These are phyloP conservation scores for Flaveria trinervia DNA, from an alignment of 129 eudicot species.

Conservation along the genomic window DNA sequence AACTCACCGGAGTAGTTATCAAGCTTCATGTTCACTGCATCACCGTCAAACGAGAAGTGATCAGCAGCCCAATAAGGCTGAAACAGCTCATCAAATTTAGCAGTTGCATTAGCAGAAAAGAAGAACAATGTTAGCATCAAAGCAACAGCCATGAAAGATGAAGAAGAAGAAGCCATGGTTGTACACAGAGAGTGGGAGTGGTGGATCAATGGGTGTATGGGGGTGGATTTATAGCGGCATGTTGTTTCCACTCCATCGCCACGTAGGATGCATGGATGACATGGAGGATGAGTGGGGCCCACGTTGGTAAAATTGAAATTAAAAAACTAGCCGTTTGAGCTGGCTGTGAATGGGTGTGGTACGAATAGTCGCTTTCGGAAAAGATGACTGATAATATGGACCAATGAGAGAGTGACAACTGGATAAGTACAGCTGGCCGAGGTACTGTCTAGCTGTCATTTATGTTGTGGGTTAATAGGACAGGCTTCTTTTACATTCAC, in stretches of 20 bases:
- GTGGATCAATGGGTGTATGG: background rate
- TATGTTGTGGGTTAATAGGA: conserved; percentile 42
- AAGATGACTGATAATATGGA: conserved; percentile 11
- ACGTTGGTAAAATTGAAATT: conserved; percentile 12
- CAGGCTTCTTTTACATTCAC: conserved; percentile 33
- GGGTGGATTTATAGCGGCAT: conserved; percentile 30
- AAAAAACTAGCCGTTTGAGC: conserved; percentile 58
- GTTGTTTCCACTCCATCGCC: conserved; percentile 31
- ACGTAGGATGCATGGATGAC: conserved; percentile 34
- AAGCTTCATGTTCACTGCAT: conserved; percentile 77
- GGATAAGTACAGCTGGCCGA: conserved; percentile 52
- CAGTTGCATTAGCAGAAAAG: conserved; percentile 29
- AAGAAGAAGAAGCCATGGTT: conserved; percentile 21
- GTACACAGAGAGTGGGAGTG: background rate
- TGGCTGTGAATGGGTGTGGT: conserved; percentile 40
- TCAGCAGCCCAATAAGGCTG: conserved; percentile 88
- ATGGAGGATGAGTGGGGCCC: conserved; percentile 24
- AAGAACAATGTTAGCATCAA: conserved; percentile 11
- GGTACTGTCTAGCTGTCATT: conserved; percentile 46
- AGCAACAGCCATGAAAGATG: background rate
- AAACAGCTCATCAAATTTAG: conserved; percentile 69
- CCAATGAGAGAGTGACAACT: conserved; percentile 34
- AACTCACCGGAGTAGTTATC: conserved; percentile 76
- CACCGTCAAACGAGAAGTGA: conserved; percentile 73
- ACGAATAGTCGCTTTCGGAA: conserved; percentile 51